Evolutionary conservation across 1,284 basidiomycete species (phyloP), one percentile per base, ranked within the genome.

Genomic region (Porphyrellus sp.): DNA sequence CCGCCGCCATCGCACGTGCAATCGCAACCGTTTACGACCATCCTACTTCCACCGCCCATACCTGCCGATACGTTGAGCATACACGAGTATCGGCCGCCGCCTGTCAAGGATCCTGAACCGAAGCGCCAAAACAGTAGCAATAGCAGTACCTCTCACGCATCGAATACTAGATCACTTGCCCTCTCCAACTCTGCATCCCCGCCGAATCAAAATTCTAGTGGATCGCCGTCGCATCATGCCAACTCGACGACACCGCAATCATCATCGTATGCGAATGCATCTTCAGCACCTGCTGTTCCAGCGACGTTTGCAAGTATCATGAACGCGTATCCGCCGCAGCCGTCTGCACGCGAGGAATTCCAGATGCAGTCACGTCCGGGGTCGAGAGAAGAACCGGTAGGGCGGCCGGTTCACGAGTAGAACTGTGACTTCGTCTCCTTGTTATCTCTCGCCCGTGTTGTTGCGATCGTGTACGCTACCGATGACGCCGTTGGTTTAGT

Each of bases 291-390:
- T 7, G 63, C 68, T 0, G 69, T 75, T 16, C 75, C 72, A 1
- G 62, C 74, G 20, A 71, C 81, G 42, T 79, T 86, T 63, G 85
- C 82, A 30, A 81, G 78, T 52, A 83, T 86, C 57, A 81, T 87
- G 82, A 80, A 82, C 58, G 82, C 82, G 15, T 85, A 78, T 56
- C 69, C 71, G 13, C 60, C 8, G 57, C 72, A 45, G 59, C 68
- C 35, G 33, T 52, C 53, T 9, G 49, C 25, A 30, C 57, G 58
- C 16, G 65, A 59, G 15, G 59, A 55, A 7, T 34, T 54, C 13
- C 63, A 52, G 16, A 34, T 7, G 13, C 46, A 54, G 46, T 67
- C 60, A 16, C 66, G 58, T 46, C 62, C 62, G 5, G 57, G 53
- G 23, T 70, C 67, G 13, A 51, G 62, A 51, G 65, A 68, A 1